A percentile compares a stretch with the other conserved stretches of the same genome.
These are phyloP conservation scores for Polytrichum commune DNA, from an alignment of 225 moss, liverwort and hornwort genomes.

Conservation along the genomic window DNA sequence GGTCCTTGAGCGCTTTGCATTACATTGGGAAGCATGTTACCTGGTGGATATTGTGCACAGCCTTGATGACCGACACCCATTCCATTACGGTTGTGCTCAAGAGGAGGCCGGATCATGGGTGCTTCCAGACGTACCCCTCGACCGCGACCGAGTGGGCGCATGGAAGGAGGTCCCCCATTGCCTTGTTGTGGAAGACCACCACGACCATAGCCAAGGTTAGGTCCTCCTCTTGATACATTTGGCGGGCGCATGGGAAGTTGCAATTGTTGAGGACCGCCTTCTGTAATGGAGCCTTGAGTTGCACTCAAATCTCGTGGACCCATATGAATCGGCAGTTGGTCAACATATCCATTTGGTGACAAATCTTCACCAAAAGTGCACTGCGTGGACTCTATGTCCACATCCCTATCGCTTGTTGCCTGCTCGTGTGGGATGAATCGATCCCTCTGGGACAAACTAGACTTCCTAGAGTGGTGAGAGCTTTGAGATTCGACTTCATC, in stretches of 20 bases:
- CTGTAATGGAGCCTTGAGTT: not conserved
- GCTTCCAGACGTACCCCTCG: not conserved
- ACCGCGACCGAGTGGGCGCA: not conserved
- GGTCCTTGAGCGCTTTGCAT: not conserved
- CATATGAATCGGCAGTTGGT: not conserved
- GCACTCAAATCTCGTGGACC: not conserved
- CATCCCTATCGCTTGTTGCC: not conserved
- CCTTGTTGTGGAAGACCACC: not conserved
- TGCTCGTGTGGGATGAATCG: not conserved
- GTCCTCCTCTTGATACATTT: not conserved
- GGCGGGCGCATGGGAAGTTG: not conserved
- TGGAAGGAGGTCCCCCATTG: not conserved
- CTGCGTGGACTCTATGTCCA: not conserved
- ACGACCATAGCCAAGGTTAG: not conserved
- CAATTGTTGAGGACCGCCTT: not conserved
- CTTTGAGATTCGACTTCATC: constrained; percentile 29
- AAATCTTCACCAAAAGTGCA: not conserved
- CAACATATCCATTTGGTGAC: not conserved
- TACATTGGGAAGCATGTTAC: not conserved
- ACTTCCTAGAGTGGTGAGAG: constrained; percentile 24
- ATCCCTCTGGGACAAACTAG: constrained; percentile 19
- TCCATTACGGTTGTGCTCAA: not conserved
- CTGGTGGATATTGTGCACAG: not conserved
- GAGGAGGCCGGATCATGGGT: not conserved
- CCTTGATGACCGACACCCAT: not conserved